Percentiles rank a stretch among this genome's conserved stretches.
Conservation (phyloP, 495 filamentous ascomycete species). For the Jackrogersella multiformis region DNA sequence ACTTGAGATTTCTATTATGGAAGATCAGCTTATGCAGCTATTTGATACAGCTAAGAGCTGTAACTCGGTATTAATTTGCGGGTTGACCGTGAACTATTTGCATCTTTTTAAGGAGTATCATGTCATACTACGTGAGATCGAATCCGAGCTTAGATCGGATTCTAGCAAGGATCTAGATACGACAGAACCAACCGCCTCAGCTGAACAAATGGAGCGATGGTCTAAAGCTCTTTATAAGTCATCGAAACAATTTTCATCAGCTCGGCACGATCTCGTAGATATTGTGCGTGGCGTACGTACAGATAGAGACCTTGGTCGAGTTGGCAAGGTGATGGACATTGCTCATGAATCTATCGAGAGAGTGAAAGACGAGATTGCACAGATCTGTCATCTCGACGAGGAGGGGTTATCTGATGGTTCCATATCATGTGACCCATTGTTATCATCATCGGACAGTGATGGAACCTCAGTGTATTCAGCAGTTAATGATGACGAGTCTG, state of each 20-base stretch:
- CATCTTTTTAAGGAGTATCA: slow-evolving; percentile 8
- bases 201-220: background rate
- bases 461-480: too few relatives aligned
- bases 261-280: background rate
- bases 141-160: background rate
- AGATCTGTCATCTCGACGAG: background rate
- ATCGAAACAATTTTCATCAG: background rate
- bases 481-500: background rate
- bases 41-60: background rate
- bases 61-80: background rate
- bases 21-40: background rate
- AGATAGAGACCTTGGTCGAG: background rate
- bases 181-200: background rate
- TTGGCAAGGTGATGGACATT: background rate
- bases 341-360: background rate
- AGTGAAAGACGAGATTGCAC: background rate
- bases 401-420: background rate
- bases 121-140: background rate
- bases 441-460: background rate
- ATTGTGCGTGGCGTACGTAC: background rate
- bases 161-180: background rate
- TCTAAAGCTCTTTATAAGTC: background rate
- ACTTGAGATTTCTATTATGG: background rate
- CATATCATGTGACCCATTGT: background rate
- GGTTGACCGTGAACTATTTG: background rate